phyloP scores from a whole-genome alignment of 192 early-diverging fungal genomes.

The Funneliformis mosseae region DNA sequence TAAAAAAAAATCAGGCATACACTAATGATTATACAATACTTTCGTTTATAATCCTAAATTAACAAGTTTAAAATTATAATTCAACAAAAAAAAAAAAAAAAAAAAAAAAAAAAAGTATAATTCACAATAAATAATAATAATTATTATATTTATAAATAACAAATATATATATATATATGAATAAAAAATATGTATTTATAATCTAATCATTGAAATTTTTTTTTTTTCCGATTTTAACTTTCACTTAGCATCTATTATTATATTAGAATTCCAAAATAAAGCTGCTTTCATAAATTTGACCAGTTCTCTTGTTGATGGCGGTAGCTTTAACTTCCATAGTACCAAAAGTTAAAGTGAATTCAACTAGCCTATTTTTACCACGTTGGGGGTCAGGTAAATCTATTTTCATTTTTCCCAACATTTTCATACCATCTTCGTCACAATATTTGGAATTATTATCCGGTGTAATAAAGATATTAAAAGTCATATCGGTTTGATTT shows the following conservation, averaged over 20 bases:
- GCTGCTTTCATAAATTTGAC: slow-evolving; percentile 27
- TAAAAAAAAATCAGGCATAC: background rate
- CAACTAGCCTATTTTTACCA: slow-evolving; percentile 28
- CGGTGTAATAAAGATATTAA: slow-evolving; percentile 29
- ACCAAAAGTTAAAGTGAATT: slow-evolving; percentile 33
- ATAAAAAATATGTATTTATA: too few relatives aligned
- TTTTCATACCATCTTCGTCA: slow-evolving; percentile 33
- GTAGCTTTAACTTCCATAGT: slow-evolving; percentile 34
- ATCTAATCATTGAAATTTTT: too few relatives aligned
- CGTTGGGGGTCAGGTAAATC: slow-evolving; percentile 29
- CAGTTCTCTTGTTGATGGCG: slow-evolving; percentile 21
- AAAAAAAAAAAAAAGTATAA: too few relatives aligned
- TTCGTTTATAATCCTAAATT: background rate
- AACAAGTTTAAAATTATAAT: too few relatives aligned
- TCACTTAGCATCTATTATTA: background rate
- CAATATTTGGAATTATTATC: slow-evolving; percentile 28
- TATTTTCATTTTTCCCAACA: slow-evolving; percentile 31
- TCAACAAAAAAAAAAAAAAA: background rate
- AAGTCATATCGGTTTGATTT: slow-evolving; percentile 26
- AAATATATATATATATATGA: too few relatives aligned
- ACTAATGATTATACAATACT: background rate
- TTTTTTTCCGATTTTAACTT: too few relatives aligned
- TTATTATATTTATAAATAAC: too few relatives aligned
- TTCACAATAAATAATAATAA: too few relatives aligned
- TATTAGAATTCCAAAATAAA: slow-evolving; percentile 26